These are phyloP conservation scores for Amylocystis lapponica DNA, from an alignment of 768 basidiomycete species.

Conservation along the genomic window DNA sequence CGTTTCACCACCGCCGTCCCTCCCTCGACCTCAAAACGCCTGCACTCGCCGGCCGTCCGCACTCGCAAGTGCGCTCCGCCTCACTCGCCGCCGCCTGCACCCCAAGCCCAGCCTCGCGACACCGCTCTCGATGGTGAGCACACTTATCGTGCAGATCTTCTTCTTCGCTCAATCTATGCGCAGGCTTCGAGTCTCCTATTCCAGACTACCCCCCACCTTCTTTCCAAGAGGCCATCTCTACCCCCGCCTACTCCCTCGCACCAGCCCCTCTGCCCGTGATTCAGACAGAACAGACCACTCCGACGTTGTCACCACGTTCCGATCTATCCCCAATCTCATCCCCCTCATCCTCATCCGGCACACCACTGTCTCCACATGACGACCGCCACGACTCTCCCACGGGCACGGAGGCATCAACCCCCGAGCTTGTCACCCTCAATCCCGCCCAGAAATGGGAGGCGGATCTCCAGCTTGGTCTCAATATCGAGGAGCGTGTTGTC, in stretches of 20 bases:
- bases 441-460: constrained; percentile 38
- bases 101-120: constrained; percentile 5
- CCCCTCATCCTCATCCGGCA: neutral
- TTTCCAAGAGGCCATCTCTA: constrained; percentile 57
- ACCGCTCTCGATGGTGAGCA: constrained; percentile 10
- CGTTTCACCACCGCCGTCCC: constrained; percentile 21
- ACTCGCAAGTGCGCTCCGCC: constrained; percentile 14
- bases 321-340: neutral
- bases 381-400: neutral
- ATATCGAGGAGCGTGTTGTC: constrained; percentile 35
- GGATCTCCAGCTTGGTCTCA: constrained; percentile 37
- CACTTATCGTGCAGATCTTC: neutral
- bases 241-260: constrained; percentile 10
- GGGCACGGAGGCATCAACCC: constrained; percentile 37
- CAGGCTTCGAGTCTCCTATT: constrained; percentile 18
- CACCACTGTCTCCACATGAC: neutral
- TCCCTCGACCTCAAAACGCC: constrained; percentile 13
- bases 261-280: neutral
- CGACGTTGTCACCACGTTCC: neutral
- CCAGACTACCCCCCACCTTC: constrained; percentile 73
- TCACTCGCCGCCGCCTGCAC: neutral
- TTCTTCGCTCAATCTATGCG: neutral
- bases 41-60: constrained; percentile 11
- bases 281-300: neutral
- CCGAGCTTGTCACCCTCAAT: constrained; percentile 50